Percentiles rank a stretch among this genome's conserved stretches.
These are phyloP conservation scores for Clohesyomyces aquaticus DNA, from an alignment of 495 filamentous ascomycete species.

Conservation along the genomic window DNA sequence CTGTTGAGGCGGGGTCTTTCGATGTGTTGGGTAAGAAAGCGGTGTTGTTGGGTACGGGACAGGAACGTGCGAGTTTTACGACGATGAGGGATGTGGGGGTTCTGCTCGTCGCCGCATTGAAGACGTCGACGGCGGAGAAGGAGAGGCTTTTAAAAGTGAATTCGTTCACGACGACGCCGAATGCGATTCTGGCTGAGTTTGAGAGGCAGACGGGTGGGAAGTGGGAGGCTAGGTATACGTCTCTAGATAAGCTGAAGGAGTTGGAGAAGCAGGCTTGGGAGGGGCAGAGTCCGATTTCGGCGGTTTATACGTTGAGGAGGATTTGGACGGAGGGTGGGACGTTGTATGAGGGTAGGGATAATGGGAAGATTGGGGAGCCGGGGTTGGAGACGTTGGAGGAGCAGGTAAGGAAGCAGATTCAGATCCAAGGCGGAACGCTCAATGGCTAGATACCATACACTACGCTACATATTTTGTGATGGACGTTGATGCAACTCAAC, in stretches of 20 bases:
- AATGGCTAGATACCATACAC: too few species aligned
- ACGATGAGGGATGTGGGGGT: slow-evolving; percentile 70
- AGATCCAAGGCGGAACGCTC: too few species aligned
- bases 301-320: slow-evolving; percentile 60
- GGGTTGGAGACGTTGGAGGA: slow-evolving; percentile 56
- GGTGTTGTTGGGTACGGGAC: slow-evolving; percentile 60
- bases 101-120: slow-evolving; percentile 63
- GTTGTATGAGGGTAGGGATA: slow-evolving; percentile 68
- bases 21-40: slow-evolving; percentile 60
- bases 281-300: slow-evolving; percentile 57
- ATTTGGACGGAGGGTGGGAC: slow-evolving; percentile 77
- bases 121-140: too few species aligned
- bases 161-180: slow-evolving; percentile 68
- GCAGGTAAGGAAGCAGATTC: slow-evolving; percentile 50
- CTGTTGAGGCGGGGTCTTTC: slow-evolving; percentile 58
- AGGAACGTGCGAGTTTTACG: slow-evolving; percentile 64
- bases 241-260: slow-evolving; percentile 55
- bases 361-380: slow-evolving; percentile 57
- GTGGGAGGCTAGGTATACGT: slow-evolving; percentile 59
- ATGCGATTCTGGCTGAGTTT: slow-evolving; percentile 65
- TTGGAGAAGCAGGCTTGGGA: slow-evolving; percentile 62
- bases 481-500: too few species aligned
- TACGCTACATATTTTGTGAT: too few species aligned
- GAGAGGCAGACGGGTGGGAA: slow-evolving; percentile 64
- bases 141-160: slow-evolving; percentile 71